Base-by-base conservation (phyloP, 2,329 filamentous ascomycete species). In the Aspergillus nomiae region DNA sequence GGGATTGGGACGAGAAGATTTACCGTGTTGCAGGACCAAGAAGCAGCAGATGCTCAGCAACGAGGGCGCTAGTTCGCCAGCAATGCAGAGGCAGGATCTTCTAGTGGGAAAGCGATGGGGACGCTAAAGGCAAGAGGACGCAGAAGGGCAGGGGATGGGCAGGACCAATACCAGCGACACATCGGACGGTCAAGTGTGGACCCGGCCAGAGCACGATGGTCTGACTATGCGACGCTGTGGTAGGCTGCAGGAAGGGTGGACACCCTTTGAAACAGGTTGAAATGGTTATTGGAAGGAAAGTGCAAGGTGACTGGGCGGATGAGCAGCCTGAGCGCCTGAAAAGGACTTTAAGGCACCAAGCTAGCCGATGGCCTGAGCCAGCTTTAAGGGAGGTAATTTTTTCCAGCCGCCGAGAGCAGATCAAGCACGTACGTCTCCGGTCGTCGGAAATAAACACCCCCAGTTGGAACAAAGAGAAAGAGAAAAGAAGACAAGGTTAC, bases 161-260 rank as follows among this genome's bases (percentile, higher is more conserved):
- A 65, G 63, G 41, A 64, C 72, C 71, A 74, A 75, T 73, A 65
- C 72, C 70, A 72, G 70, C 66, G 63, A 30, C 58, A 66, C 64
- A 51, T 51, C 28, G 68, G 68, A 70, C 63, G 65, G 61, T 68
- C 38, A 56, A 65, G 55, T 64, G 71, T 74, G 70, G 71, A 70
- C 59, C 68, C 63, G 65, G 67, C 58, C 61, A 64, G 55, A 63
- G 66, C 64, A 73, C 65, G 68, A 73, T 74, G 72, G 71, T 67
- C 70, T 74, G 72, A 73, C 64, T 66, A 34, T 48, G 56, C 32
- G 43, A 38, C 46, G 38, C 45, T 32, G 16, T 51, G 48, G 48
- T 51, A 51, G 48, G 48, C 28, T 51, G 48, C 48, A 51, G 48
- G 48, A 51, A 51, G 21, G 48, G 48, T 51, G 48, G 48, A n/a